Evolutionary conservation across 2,329 filamentous ascomycete genomes (phyloP), one percentile per base, ranked within the genome.

Genomic region (Lasiodiplodia sp.): DNA sequence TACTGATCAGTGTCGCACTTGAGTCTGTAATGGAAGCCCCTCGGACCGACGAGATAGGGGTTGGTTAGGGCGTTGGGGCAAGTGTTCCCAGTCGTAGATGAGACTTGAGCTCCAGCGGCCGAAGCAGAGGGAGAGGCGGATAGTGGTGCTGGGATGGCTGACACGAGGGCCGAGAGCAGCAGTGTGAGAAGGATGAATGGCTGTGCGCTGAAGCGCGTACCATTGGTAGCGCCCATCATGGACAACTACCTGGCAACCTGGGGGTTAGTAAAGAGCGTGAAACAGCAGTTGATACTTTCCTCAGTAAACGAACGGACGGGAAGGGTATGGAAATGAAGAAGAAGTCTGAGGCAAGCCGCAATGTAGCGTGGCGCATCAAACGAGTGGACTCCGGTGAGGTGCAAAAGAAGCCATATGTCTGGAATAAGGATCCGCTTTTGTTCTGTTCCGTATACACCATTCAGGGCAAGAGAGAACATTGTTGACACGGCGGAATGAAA

Each of bases 401-500:
- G 21, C 14, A 18, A 58, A 47, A n/a, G 37, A 25, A 28, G 34
- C n/a, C 55, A 21, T 21, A 28, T 2, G 16, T 51, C 52, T n/a
- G 47, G 34, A 38, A 12, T 28, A 8, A 18, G 56, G 34, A 31
- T 21, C 23, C 37, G 60, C 25, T 44, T 67, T 68, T 60, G 66
- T 68, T 58, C 12, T 51, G 38, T 34, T 51, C 37, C 47, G 16
- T 25, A 28, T 21, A 8, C 47, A 52, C 47, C 28, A 28, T 31
- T 21, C 28, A 28, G 25, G 23, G 28, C 60, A 37, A 52, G 6
- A 21, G n/a, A 14, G 51, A 28, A 51, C 28, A 52, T 57, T 68
- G 60, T 65, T 68, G 67, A 68, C 67, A 51, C 67, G 40, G 28
- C 21, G 67, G 67, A 68, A 68, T 68, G 67, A n/a, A 57, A 7